Evolutionary conservation across 2,329 filamentous ascomycete species (phyloP).

Genomic region (Aureobasidium sp.): DNA sequence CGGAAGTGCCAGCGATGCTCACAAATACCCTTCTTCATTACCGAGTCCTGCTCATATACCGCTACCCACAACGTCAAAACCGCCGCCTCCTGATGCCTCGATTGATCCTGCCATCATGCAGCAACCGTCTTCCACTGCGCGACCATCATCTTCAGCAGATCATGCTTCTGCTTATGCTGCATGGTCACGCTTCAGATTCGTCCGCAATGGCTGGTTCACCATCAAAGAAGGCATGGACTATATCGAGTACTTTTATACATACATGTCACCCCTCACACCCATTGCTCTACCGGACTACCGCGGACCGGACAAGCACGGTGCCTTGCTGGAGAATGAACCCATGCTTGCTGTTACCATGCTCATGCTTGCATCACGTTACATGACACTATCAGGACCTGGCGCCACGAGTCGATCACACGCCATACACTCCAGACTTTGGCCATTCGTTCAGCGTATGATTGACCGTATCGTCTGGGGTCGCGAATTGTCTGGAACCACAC

Average conservation of each 20-base stretch:
- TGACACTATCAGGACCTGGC: slow-evolving; percentile 68
- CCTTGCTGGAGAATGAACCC: slow-evolving; percentile 80
- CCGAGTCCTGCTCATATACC: slow-evolving; percentile 4
- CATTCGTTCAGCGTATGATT: slow-evolving; percentile 88
- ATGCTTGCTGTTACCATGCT: slow-evolving; percentile 87
- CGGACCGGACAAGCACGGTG: slow-evolving; percentile 68
- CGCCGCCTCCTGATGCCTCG: slow-evolving; percentile 9
- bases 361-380: slow-evolving; percentile 83
- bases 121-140: not conserved
- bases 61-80: not conserved
- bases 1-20: slow-evolving; percentile 29
- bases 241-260: slow-evolving; percentile 91
- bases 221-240: slow-evolving; percentile 88
- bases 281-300: slow-evolving; percentile 89
- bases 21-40: slow-evolving; percentile 1
- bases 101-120: slow-evolving; percentile 20
- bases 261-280: slow-evolving; percentile 83
- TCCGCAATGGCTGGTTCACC: slow-evolving; percentile 95
- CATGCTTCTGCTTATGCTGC: slow-evolving; percentile 57
- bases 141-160: slow-evolving; percentile 20
- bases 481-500: slow-evolving; percentile 86
- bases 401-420: slow-evolving; percentile 77
- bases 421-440: slow-evolving; percentile 94
- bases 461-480: slow-evolving; percentile 92
- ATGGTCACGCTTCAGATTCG: slow-evolving; percentile 90